A percentile compares a stretch with the other conserved stretches of the same genome.
phyloP scores from a whole-genome alignment of 2,329 filamentous ascomycete species.

The Ceratocystis harringtonii region DNA sequence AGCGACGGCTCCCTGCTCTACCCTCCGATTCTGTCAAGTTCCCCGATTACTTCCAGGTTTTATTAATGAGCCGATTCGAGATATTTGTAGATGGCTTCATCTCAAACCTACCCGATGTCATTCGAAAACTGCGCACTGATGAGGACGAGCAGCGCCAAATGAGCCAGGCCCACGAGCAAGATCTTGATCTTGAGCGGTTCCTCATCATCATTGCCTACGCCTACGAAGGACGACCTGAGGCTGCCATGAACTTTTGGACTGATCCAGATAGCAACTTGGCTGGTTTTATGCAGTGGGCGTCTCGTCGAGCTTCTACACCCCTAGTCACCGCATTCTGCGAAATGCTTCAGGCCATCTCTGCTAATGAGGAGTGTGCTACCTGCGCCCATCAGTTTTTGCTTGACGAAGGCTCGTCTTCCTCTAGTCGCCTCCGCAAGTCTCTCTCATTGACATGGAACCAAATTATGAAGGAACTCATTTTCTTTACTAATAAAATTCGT shows the following conservation, averaged over 20 bases:
- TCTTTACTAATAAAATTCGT: slow-evolving; percentile 65
- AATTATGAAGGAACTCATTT: slow-evolving; percentile 78
- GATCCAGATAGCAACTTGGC: slow-evolving; percentile 86
- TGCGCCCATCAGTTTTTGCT: slow-evolving; percentile 78
- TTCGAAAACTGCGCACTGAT: slow-evolving; percentile 70
- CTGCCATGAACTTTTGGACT: slow-evolving; percentile 78
- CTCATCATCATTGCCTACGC: slow-evolving; percentile 83
- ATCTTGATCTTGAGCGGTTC: slow-evolving; percentile 72
- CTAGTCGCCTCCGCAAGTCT: slow-evolving; percentile 65
- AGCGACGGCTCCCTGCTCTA: slow-evolving; percentile 61
- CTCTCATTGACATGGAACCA: slow-evolving; percentile 84
- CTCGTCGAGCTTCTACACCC: slow-evolving; percentile 85
- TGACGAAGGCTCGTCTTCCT: slow-evolving; percentile 57
- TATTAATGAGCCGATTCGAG: slow-evolving; percentile 70
- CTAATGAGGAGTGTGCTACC: slow-evolving; percentile 66
- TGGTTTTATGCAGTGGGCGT: slow-evolving; percentile 95
- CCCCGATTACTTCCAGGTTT: slow-evolving; percentile 53
- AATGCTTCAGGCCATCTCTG: slow-evolving; percentile 78
- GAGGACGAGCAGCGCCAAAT: slow-evolving; percentile 75
- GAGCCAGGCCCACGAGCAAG: slow-evolving; percentile 49
- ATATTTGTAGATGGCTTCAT: slow-evolving; percentile 84
- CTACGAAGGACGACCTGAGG: slow-evolving; percentile 72
- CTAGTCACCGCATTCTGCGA: slow-evolving; percentile 93
- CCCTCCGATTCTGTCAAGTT: slow-evolving; percentile 53
- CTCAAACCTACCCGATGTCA: slow-evolving; percentile 82